Conservation (phyloP, 2,329 filamentous ascomycete species). For the Fusarium avenaceum region DNA sequence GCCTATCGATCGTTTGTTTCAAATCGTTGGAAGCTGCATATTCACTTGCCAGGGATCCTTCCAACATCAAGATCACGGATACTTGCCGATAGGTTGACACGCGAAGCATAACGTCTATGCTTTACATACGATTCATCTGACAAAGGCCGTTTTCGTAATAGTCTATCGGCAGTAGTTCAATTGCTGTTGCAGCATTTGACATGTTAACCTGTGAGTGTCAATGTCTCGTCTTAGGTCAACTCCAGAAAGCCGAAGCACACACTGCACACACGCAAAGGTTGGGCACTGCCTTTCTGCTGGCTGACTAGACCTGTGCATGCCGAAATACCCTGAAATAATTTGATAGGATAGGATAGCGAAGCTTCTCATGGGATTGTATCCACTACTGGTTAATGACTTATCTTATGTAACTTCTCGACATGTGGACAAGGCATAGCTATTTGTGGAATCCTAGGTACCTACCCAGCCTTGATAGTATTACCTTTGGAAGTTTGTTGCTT, state of each 20-base stretch:
- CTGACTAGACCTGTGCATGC: too few relatives aligned
- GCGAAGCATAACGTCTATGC: neutral
- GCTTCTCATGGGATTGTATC: neutral
- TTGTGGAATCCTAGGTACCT: neutral
- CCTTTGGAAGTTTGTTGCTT: neutral
- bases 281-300: too few relatives aligned
- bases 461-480: neutral
- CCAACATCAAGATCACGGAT: neutral
- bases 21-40: neutral
- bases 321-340: neutral
- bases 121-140: neutral
- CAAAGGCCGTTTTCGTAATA: too few relatives aligned
- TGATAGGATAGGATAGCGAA: neutral
- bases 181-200: neutral
- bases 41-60: neutral
- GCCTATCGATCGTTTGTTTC: neutral
- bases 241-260: neutral
- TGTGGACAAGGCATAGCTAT: neutral
- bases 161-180: neutral
- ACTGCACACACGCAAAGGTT: neutral
- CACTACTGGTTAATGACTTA: neutral
- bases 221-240: neutral
- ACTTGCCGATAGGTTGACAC: neutral
- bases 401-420: neutral
- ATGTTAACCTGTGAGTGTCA: constrained; percentile 1